Evolutionary conservation across 176 grass and related monocot genomes (phyloP).

Genomic region (Rhynchospora tenuis): DNA sequence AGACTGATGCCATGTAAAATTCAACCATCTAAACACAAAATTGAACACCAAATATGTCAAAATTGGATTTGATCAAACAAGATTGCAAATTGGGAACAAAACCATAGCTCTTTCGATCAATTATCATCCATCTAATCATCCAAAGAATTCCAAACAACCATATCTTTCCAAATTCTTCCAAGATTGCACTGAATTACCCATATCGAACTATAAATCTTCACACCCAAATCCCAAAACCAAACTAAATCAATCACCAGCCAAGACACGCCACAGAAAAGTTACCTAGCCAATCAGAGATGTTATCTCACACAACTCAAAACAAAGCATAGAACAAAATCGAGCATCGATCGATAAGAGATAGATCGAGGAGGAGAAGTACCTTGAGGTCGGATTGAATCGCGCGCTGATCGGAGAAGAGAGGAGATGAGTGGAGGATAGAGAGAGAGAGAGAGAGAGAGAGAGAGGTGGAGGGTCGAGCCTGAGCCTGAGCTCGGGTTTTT

Average conservation of each 20-base stretch:
- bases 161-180: not conserved
- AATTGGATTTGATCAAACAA: not conserved
- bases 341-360: not conserved
- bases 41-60: not conserved
- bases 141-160: not conserved
- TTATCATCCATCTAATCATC: not conserved
- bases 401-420: not conserved
- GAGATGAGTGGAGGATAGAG: not conserved
- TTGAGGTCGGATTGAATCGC: not conserved
- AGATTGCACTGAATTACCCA: not conserved
- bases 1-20: not conserved
- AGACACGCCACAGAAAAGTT: not conserved
- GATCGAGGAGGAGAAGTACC: conserved; percentile 16
- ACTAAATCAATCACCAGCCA: not conserved
- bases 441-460: not conserved
- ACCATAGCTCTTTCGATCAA: not conserved
- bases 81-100: not conserved
- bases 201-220: not conserved
- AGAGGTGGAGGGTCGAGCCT: not conserved
- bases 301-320: not conserved
- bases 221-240: not conserved
- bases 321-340: not conserved
- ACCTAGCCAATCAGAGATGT: not conserved
- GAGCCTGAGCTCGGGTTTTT: not conserved
- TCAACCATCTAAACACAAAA: not conserved